These are phyloP conservation scores for Citrus hindsii DNA, from an alignment of 345 rosid genomes.

Conservation along the genomic window DNA sequence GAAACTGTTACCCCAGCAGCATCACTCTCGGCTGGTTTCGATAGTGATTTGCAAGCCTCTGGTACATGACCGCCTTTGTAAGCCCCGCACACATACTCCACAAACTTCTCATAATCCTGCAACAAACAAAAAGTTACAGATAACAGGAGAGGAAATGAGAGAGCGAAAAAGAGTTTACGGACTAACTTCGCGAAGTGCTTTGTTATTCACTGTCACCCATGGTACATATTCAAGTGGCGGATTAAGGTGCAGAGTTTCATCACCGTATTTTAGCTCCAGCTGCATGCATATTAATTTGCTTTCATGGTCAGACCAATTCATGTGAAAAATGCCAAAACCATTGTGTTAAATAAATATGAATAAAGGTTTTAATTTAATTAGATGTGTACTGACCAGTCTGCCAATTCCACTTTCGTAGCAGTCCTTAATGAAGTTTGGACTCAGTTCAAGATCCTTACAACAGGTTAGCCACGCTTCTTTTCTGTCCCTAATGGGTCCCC, in stretches of 20 bases:
- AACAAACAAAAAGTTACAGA: background rate
- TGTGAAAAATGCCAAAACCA: too few relatives aligned
- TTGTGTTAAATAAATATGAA: too few relatives aligned
- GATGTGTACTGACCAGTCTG: constrained; percentile 21
- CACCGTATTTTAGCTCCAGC: constrained; percentile 28
- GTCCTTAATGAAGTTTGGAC: constrained; percentile 21
- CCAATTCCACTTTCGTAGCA: constrained; percentile 47
- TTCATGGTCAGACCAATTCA: background rate
- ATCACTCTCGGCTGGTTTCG: background rate
- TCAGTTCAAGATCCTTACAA: constrained; percentile 10
- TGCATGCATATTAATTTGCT: constrained; percentile 6
- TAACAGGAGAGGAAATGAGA: background rate
- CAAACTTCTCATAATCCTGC: constrained; percentile 31
- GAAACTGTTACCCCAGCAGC: background rate
- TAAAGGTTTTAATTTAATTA: background rate
- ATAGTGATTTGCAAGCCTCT: constrained; percentile 17
- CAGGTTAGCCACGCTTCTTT: constrained; percentile 28
- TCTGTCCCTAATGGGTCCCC: background rate
- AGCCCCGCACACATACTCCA: constrained; percentile 31
- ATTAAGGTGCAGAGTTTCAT: constrained; percentile 31
- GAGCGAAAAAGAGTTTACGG: background rate
- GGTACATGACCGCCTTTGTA: constrained; percentile 24
- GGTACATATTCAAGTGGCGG: constrained; percentile 46
- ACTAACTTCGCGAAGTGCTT: constrained; percentile 30
- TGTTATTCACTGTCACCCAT: constrained; percentile 42